Evolutionary conservation across 179 eudicot genomes (phyloP), one percentile per base, ranked within the genome.

Genomic region (Pouteria campechiana): DNA sequence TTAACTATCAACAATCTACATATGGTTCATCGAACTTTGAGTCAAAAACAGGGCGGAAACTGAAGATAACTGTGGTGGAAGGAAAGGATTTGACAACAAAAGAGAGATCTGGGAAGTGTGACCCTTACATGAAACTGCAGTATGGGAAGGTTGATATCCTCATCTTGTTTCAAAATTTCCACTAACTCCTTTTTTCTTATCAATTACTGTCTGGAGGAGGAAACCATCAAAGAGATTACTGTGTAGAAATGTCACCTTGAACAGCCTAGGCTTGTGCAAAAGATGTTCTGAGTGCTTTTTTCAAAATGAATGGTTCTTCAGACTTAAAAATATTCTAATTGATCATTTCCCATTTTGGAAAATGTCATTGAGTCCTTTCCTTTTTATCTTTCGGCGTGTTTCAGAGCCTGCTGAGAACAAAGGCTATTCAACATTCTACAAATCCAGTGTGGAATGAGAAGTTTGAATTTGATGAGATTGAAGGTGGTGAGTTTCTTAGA

Each of bases 391-490:
- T 18, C 44, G 25, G 25, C 39, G 29, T 31, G 12, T 61, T 64
- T 52, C 66, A 89, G 97, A 65, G 60, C 36, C 57, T 70, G 36
- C 69, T 64, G 48, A 77, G 62, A 63, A 81, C 98, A 22, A 86
- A 48, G 46, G 43, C 72, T 48, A 72, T 59, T 10, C 41, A 63
- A 33, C 63, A 67, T 27, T 46, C 75, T 54, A 32, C 68, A 21
- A 71, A 71, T 58, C 87, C 93, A 30, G 28, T 50, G 15, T 90
- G 98, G 98, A 69, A 76, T 41, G 93, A 86, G 62, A 78, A 51
- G 62, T 82, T 90, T 67, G 96, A 90, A 50, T 90, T 90, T 60
- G 94, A 90, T 45, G 98, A 90, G 76, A 70, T 90, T 35, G 66
- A 64, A 30, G 93, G 84, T 25, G 94, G 79, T 60, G 98, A 90